A percentile compares a stretch with the other conserved stretches of the same genome.
These are phyloP conservation scores for Phytophthora ohioensis DNA, from an alignment of 352 stramenopile genomes.

Conservation along the genomic window DNA sequence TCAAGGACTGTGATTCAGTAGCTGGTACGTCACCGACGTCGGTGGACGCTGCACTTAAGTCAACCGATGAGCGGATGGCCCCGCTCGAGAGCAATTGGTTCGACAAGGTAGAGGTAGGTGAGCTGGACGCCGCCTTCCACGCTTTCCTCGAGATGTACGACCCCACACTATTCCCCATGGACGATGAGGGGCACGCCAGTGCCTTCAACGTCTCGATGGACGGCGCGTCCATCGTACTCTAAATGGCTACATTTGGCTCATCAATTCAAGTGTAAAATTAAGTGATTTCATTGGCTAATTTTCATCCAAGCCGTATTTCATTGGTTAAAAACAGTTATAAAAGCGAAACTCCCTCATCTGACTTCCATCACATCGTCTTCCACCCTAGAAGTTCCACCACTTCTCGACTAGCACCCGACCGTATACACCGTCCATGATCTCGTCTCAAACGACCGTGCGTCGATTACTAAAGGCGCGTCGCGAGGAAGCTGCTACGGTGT, in stretches of 20 bases:
- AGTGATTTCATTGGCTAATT: constrained; percentile 25
- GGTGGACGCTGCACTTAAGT: constrained; percentile 10
- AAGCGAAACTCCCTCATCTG: background rate
- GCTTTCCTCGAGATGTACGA: constrained; percentile 40
- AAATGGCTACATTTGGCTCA: constrained; percentile 20
- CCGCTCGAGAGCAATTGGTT: constrained; percentile 36
- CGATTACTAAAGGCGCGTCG: constrained; percentile 35
- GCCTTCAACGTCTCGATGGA: constrained; percentile 11
- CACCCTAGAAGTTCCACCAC: background rate
- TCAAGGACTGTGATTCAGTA: background rate
- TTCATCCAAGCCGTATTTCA: background rate
- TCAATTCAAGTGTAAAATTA: constrained; percentile 16
- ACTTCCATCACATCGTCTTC: background rate
- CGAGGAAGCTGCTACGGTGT: constrained; percentile 25
- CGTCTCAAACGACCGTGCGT: constrained; percentile 12
- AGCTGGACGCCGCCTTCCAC: constrained; percentile 34
- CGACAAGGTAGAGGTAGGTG: constrained; percentile 30
- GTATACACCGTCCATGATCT: background rate
- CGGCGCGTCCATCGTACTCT: constrained; percentile 24
- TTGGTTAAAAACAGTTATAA: constrained; percentile 8
- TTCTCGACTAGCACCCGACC: constrained; percentile 2
- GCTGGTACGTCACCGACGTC: constrained; percentile 24
- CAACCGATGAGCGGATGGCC: background rate
- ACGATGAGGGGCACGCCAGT: constrained; percentile 13
- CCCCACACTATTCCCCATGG: constrained; percentile 26